Evolutionary conservation across 345 rosid genomes (phyloP).

Genomic region (Eutrema japonicum): DNA sequence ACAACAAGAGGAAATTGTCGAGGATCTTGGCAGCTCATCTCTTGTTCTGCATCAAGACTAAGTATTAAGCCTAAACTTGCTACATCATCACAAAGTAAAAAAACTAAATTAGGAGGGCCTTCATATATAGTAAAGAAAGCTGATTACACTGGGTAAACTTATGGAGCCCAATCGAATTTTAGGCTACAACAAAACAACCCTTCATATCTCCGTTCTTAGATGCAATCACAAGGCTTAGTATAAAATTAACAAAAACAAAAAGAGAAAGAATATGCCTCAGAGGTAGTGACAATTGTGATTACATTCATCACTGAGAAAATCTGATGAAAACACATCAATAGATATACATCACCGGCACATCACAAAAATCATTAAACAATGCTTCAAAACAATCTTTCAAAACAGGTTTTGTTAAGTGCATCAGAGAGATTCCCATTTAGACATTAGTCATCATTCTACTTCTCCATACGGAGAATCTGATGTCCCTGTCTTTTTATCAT

Average conservation of each 20-base stretch:
- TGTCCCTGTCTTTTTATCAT: constrained; percentile 51
- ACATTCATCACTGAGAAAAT: constrained; percentile 34
- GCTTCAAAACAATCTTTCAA: background rate
- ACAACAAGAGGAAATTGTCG: too few species aligned
- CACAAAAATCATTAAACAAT: background rate
- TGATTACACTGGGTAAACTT: constrained; percentile 35
- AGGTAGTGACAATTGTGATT: constrained; percentile 47
- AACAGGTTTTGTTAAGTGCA: constrained; percentile 13
- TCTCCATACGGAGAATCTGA: constrained; percentile 41
- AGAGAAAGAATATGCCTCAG: constrained; percentile 30
- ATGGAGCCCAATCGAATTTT: constrained; percentile 33
- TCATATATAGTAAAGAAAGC: constrained; percentile 36
- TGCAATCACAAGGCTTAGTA: constrained; percentile 38
- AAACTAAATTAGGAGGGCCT: constrained; percentile 17
- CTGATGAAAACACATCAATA: constrained; percentile 40
- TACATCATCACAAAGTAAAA: background rate
- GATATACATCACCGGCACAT: constrained; percentile 36
- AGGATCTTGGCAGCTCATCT: too few species aligned
- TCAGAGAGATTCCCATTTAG: constrained; percentile 51
- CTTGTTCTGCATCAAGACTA: too few species aligned
- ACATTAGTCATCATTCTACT: constrained; percentile 42
- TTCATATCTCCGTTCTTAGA: constrained; percentile 52
- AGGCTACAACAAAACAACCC: constrained; percentile 44
- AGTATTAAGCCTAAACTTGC: too few species aligned
- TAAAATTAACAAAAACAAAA: background rate